Evolutionary conservation across 306 rosid species (phyloP).

Genomic region (Vicia sativa): DNA sequence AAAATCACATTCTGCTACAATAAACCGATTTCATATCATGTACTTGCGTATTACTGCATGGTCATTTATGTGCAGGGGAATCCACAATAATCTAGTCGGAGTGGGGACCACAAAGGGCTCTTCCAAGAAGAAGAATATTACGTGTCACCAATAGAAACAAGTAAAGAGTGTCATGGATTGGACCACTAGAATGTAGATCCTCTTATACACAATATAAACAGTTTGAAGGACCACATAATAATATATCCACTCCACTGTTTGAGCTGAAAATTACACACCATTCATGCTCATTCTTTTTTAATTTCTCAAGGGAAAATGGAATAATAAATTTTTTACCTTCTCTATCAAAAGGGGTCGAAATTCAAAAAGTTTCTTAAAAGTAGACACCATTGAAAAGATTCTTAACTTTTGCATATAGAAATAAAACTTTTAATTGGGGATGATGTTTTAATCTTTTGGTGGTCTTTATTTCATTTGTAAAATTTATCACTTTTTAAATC

Average conservation of each 20-base stretch:
- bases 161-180: neutral
- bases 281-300: neutral
- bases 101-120: slow-evolving; percentile 7
- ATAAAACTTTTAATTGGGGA: no score
- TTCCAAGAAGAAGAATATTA: slow-evolving; percentile 7
- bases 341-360: neutral
- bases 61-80: neutral
- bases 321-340: slow-evolving; percentile 26
- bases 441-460: no score
- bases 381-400: neutral
- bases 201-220: neutral
- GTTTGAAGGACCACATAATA: slow-evolving; percentile 37
- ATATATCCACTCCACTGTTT: neutral
- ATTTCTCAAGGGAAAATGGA: neutral
- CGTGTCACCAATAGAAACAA: slow-evolving; percentile 27
- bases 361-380: neutral
- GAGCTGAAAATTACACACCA: slow-evolving; percentile 14
- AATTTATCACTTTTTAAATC: no score
- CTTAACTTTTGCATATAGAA: neutral
- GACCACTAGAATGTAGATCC: neutral
- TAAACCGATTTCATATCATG: neutral
- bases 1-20: neutral
- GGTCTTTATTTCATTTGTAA: no score
- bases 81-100: neutral
- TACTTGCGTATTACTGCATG: neutral